Conservation (phyloP, 768 basidiomycete genomes). For the Suillus clintonianus region DNA sequence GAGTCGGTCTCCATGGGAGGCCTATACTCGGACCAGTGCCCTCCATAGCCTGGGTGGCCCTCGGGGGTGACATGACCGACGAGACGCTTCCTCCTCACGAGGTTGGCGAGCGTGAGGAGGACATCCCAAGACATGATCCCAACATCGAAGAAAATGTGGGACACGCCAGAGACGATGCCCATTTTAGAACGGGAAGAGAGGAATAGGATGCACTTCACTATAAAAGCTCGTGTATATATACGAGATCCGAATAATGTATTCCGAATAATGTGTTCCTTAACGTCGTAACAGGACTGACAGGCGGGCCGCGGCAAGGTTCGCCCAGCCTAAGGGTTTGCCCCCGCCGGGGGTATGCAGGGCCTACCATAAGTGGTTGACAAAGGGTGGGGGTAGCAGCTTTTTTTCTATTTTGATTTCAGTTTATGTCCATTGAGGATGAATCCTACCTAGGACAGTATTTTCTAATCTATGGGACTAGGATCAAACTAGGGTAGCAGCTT, state of each 20-base stretch:
- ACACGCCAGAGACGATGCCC: not conserved
- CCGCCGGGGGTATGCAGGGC: not conserved
- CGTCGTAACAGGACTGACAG: not conserved
- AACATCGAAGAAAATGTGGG: slow-evolving; percentile 6
- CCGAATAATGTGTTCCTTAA: not conserved
- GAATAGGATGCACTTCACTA: not conserved
- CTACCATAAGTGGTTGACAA: not conserved
- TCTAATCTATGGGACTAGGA: too few species aligned
- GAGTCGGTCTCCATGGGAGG: slow-evolving; percentile 64
- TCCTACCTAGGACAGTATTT: too few species aligned
- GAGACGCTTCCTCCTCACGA: slow-evolving; percentile 44
- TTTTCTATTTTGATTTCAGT: too few species aligned
- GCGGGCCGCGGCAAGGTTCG: not conserved
- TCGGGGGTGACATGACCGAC: slow-evolving; percentile 57
- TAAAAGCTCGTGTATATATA: not conserved
- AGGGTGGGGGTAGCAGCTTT: not conserved
- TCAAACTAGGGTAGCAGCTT: not conserved
- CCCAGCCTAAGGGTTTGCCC: not conserved
- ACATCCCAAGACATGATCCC: slow-evolving; percentile 53
- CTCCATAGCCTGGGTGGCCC: slow-evolving; percentile 57
- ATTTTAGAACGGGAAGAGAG: not conserved
- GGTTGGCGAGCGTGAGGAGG: slow-evolving; percentile 50
- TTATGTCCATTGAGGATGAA: too few species aligned
- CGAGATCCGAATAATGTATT: not conserved
- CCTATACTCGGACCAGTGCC: slow-evolving; percentile 70